Evolutionary conservation across 768 basidiomycete species (phyloP), one percentile per base, ranked within the genome.

Genomic region (Cystoderma amianthinum): DNA sequence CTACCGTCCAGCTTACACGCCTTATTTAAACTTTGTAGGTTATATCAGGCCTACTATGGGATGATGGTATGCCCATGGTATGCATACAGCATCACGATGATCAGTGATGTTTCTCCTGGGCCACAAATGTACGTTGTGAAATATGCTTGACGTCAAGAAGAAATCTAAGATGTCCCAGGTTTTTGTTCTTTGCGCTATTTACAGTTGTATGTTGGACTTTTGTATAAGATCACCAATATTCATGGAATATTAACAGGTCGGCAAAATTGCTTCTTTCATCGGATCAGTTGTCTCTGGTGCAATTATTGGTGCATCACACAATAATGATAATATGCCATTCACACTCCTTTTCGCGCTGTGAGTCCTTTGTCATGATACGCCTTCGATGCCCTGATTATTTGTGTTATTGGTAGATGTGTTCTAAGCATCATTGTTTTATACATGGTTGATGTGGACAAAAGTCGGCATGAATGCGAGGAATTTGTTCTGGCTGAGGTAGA

Each of bases 31-130:
- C 20, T 41, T 15, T 25, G 1, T 42, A 83, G 82, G 82, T 46
- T 76, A 21, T 85, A 82, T 51, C 82, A 84, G 50, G 80, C 69
- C 9, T 82, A 74, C 53, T 85, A 80, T 50, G 83, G 82, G 12
- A 60, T 87, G 20, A 68, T 83, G 72, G 80, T 84, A 3, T 85
- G 83, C 48, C 83, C 83, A 2, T 85, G 83, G 82, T 86, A 85
- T 54, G 82, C 84, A 33, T 85, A 85, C 53, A 84, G 83, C 54
- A 82, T 85, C 57, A 86, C 82, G 1, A 82, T 87, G 85, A 87
- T 87, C 44, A 82, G 77, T 55, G 82, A 88, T 48, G 83, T 88
- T 19, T 82, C 78, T 30, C 82, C 80, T 28, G 58, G 78, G 40
- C 75, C 79, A 23, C 85, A 84, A 61, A 85, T 82, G 82, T 80